Evolutionary conservation across 805 yeast genomes (phyloP), one percentile per base, ranked within the genome.

Genomic region (Candida multigemmis): DNA sequence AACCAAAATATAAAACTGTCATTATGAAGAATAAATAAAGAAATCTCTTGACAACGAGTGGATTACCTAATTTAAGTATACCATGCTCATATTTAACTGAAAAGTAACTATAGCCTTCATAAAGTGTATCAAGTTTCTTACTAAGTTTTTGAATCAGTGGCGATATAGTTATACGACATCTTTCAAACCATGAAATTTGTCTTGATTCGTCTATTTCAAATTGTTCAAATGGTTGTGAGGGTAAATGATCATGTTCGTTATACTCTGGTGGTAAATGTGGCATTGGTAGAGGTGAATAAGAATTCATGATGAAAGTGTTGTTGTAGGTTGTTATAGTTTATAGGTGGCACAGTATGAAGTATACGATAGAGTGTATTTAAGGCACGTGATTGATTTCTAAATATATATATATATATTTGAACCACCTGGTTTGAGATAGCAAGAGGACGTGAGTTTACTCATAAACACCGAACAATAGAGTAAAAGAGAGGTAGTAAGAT

Each of bases 51-150:
- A 87, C 74, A 15, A 89, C 79, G 25, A 85, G 53, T 4, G 96
- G 96, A 45, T 87, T 85, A 4, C 96, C 95, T n/a, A 82, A 39
- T 33, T 70, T 69, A 12, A 75, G 60, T 8, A 89, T 51, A 15
- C 63, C 50, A 16, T 57, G 51, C 40, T 87, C 95, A 28, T 73
- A 55, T 27, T 65, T 62, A 21, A 56, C 51, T 28, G 50, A 50
- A 23, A 64, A 36, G 31, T 48, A 60, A 24, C 50, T 46, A 36
- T 62, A 64, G 3, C 66, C 59, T 41, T 70, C 74, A 36, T 63
- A 61, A 4, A 71, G 59, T 1, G 78, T 77, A 36, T 69, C 75
- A 28, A 69, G 41, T 13, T 65, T 63, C 14, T 50, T 55, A 14
- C 60, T 41, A 9, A 70, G 49, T 4, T 74, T 75, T 19, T 48